These are phyloP conservation scores for Alnus rubra DNA, from an alignment of 306 rosid genomes.

Conservation along the genomic window DNA sequence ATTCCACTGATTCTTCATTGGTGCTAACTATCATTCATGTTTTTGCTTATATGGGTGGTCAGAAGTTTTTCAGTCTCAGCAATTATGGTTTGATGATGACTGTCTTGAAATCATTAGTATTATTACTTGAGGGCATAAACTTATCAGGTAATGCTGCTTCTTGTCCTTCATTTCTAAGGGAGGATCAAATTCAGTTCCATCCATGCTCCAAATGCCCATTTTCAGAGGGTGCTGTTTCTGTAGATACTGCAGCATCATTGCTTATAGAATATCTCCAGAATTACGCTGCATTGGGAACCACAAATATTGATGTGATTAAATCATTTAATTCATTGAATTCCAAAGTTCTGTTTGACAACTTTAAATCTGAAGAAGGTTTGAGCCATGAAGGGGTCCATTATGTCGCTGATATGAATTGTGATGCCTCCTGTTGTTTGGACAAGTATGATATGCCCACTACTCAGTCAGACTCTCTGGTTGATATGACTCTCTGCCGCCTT, in stretches of 20 bases:
- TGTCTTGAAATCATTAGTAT: slow-evolving; percentile 67
- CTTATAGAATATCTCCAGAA: slow-evolving; percentile 54
- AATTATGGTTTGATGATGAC: slow-evolving; percentile 43
- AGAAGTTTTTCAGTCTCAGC: slow-evolving; percentile 44
- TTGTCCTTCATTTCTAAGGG: slow-evolving; percentile 41
- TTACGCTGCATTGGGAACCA: slow-evolving; percentile 18
- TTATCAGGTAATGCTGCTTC: slow-evolving; percentile 34
- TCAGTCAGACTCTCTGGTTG: slow-evolving; percentile 28
- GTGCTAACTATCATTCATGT: slow-evolving; percentile 65
- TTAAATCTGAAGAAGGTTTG: slow-evolving; percentile 26
- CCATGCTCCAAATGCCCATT: slow-evolving; percentile 60
- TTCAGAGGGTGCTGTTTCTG: slow-evolving; percentile 48
- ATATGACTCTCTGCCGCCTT: slow-evolving; percentile 37
- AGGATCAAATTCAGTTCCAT: slow-evolving; percentile 41
- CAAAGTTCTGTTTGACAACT: slow-evolving; percentile 25
- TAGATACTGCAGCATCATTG: slow-evolving; percentile 51
- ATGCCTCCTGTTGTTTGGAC: slow-evolving; percentile 38
- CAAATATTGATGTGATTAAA: slow-evolving; percentile 21
- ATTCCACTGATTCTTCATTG: slow-evolving; percentile 47
- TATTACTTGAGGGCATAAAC: slow-evolving; percentile 53
- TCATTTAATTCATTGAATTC: slow-evolving; percentile 29
- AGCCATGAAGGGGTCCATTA: slow-evolving; percentile 23
- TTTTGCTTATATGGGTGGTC: slow-evolving; percentile 73
- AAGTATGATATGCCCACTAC: slow-evolving; percentile 38
- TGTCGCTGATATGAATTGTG: slow-evolving; percentile 28